Evolutionary conservation across 768 basidiomycete species (phyloP).

Genomic region (Dacryopinax spathularia): DNA sequence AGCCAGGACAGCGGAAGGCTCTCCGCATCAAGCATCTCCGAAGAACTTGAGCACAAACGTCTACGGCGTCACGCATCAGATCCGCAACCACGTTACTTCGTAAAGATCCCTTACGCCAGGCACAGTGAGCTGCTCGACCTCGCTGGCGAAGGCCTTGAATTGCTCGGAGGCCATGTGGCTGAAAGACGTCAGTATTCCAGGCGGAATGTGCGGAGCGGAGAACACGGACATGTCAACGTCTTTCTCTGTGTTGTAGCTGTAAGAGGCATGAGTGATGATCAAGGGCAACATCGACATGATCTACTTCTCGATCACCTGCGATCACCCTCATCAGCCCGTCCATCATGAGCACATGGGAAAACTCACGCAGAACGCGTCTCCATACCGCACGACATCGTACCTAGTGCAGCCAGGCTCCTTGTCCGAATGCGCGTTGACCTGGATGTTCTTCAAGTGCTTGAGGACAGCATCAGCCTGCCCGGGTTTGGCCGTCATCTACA

Average conservation of each 20-base stretch:
- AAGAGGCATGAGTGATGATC: no score
- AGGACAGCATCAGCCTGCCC: background rate
- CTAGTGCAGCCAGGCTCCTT: background rate
- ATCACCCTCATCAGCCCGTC: background rate
- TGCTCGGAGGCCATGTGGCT: slow-evolving; percentile 1
- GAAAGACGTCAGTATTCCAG: background rate
- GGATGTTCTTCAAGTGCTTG: background rate
- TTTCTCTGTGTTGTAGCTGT: background rate
- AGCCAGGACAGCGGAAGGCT: background rate
- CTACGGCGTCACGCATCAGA: background rate
- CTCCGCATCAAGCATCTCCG: background rate
- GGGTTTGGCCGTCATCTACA: background rate
- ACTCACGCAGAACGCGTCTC: background rate
- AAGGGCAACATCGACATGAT: background rate
- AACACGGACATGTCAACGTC: background rate
- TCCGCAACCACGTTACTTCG: background rate
- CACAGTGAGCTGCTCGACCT: background rate
- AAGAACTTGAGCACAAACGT: background rate
- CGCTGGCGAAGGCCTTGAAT: background rate
- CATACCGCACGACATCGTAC: background rate
- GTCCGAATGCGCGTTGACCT: background rate
- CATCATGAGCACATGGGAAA: background rate
- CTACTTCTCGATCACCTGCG: slow-evolving; percentile 1
- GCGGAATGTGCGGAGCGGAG: background rate
- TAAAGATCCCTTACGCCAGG: background rate